A percentile compares a stretch with the other conserved stretches of the same genome.
Conservation (phyloP, 208 protist genomes). For the Herpetomonas tarakana region DNA sequence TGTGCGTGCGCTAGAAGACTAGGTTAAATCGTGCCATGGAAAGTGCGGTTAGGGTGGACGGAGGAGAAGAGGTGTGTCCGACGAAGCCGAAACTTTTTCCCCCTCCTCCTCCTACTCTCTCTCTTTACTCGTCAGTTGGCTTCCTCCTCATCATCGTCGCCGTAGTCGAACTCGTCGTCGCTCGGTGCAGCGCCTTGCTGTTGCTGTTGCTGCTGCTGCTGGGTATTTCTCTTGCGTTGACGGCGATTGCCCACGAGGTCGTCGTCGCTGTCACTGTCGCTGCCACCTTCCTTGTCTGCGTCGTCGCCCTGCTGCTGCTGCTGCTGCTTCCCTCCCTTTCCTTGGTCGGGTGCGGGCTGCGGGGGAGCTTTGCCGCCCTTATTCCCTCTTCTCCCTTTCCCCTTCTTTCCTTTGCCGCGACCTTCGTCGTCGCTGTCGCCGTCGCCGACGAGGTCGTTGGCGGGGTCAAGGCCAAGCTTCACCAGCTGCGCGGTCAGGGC, state of each 20-base stretch:
- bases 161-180: conserved; percentile 51
- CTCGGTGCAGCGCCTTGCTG: conserved; percentile 16
- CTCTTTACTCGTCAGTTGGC: conserved; percentile 3
- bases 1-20: too few relatives aligned
- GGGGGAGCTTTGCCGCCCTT: neutral
- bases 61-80: too few relatives aligned
- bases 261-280: conserved; percentile 59
- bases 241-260: conserved; percentile 74
- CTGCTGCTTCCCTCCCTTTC: neutral
- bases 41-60: too few relatives aligned
- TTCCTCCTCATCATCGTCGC: conserved; percentile 23
- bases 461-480: conserved; percentile 21
- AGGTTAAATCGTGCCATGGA: too few relatives aligned
- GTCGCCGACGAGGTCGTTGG: conserved; percentile 15
- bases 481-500: conserved; percentile 20
- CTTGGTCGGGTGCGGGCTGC: neutral
- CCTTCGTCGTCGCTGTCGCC: conserved; percentile 20
- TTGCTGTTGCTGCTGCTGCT: conserved; percentile 21
- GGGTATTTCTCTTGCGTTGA: conserved; percentile 60
- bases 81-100: too few relatives aligned
- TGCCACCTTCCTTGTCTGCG: conserved; percentile 18
- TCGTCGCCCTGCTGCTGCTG: conserved; percentile 1
- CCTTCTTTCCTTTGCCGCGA: conserved; percentile 21
- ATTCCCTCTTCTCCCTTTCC: conserved; percentile 15
- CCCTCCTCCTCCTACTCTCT: neutral